These are phyloP conservation scores for Chytriomyces confervae DNA, from an alignment of 192 early-diverging fungal genomes.

Conservation along the genomic window DNA sequence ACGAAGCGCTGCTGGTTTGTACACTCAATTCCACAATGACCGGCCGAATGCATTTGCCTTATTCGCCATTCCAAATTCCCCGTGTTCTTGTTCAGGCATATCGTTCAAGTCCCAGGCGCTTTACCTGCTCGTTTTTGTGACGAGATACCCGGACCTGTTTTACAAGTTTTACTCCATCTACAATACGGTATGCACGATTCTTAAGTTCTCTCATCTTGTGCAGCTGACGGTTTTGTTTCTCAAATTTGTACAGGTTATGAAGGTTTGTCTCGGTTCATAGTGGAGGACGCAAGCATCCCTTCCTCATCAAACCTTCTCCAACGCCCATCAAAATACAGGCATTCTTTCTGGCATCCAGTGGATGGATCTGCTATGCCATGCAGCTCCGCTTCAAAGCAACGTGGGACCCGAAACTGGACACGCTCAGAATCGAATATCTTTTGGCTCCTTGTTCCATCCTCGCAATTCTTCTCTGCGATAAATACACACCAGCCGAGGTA, in stretches of 20 bases:
- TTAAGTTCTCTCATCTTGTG: no score
- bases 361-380: slow-evolving; percentile 94
- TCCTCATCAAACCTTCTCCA: no score
- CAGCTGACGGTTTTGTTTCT: neutral
- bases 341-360: slow-evolving; percentile 86
- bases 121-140: slow-evolving; percentile 87
- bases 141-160: slow-evolving; percentile 95
- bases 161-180: slow-evolving; percentile 79
- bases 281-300: no score
- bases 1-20: slow-evolving; percentile 21
- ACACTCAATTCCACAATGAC: neutral
- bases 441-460: slow-evolving; percentile 72
- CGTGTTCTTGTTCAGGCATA: slow-evolving; percentile 72
- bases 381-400: slow-evolving; percentile 81
- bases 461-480: slow-evolving; percentile 76
- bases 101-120: slow-evolving; percentile 97
- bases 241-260: slow-evolving; percentile 26
- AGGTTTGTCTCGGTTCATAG: slow-evolving; percentile 9
- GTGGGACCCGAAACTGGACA: slow-evolving; percentile 91
- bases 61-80: neutral
- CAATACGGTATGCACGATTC: slow-evolving; percentile 66
- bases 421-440: slow-evolving; percentile 89
- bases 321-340: slow-evolving; percentile 74
- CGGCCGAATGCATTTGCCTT: neutral
- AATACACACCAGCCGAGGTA: slow-evolving; percentile 75